Percentiles rank a stretch among this genome's conserved stretches.
Conservation (phyloP, 2,329 filamentous ascomycete genomes). For the Penicillium sp. region DNA sequence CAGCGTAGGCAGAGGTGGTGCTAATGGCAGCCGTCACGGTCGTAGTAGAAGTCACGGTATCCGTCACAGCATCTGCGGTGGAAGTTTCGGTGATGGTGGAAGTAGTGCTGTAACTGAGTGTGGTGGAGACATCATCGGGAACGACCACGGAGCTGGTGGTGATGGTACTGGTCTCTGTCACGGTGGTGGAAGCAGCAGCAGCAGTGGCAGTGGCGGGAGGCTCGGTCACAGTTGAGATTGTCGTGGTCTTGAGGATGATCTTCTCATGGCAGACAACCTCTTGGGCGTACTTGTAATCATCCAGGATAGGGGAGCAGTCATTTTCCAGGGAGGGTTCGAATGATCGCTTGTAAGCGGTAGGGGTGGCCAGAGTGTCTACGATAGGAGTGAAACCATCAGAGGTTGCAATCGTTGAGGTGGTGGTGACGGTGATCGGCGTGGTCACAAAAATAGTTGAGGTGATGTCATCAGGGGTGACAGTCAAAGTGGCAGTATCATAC, state of each 20-base stretch:
- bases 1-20: constrained; percentile 1
- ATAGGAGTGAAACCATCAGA: constrained; percentile 3
- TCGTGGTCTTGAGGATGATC: constrained; percentile 6
- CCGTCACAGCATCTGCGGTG: background rate
- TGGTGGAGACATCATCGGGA: constrained; percentile 9
- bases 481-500: constrained; percentile 1
- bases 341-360: background rate
- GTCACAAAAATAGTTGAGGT: background rate
- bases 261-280: constrained; percentile 6
- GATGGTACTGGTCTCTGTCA: constrained; percentile 5
- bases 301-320: background rate
- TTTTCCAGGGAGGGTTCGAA: background rate
- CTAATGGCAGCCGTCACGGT: background rate
- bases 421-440: background rate
- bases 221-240: background rate
- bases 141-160: constrained; percentile 4
- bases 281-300: constrained; percentile 8
- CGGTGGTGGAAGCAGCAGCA: background rate
- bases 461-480: background rate
- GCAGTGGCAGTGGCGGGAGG: background rate
- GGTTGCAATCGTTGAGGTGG: constrained; percentile 1
- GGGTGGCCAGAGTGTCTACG: constrained; percentile 2
- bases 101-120: constrained; percentile 7
- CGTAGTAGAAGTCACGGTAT: background rate
- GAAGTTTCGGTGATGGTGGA: constrained; percentile 5